phyloP scores from a whole-genome alignment of 352 stramenopile species.

The Phytophthora lateralis region DNA sequence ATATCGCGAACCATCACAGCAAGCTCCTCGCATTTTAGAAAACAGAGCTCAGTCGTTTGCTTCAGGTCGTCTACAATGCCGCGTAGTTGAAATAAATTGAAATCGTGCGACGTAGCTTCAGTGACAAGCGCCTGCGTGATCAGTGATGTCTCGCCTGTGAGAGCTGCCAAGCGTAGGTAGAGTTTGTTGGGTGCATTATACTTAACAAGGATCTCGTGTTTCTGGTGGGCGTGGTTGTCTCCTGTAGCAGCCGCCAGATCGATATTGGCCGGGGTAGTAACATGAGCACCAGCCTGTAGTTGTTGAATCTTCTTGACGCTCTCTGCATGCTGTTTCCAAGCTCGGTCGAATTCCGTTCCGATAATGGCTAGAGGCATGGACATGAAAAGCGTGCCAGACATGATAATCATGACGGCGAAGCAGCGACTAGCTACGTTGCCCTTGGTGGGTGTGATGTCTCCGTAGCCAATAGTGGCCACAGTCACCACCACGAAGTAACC shows the following conservation, averaged over 20 bases:
- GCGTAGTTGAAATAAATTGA: constrained; percentile 47
- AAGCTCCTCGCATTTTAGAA: constrained; percentile 61
- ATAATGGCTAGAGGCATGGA: constrained; percentile 89
- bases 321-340: constrained; percentile 78
- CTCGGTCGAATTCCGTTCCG: constrained; percentile 81
- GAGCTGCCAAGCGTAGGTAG: constrained; percentile 62
- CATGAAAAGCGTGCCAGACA: constrained; percentile 83
- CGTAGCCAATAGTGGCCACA: constrained; percentile 77
- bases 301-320: constrained; percentile 67
- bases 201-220: constrained; percentile 81
- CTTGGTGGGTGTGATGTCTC: constrained; percentile 78
- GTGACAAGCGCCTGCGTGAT: constrained; percentile 63
- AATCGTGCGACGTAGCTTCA: constrained; percentile 44
- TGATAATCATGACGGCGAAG: constrained; percentile 84
- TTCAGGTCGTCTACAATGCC: constrained; percentile 64
- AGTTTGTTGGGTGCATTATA: constrained; percentile 76
- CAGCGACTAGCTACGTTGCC: constrained; percentile 67
- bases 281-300: constrained; percentile 26
- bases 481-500: constrained; percentile 83
- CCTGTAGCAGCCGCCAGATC: constrained; percentile 34
- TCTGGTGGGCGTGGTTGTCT: constrained; percentile 48
- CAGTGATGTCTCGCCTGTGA: constrained; percentile 68
- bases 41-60: constrained; percentile 51
- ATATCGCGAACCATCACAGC: constrained; percentile 68
- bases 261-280: constrained; percentile 28